A percentile compares a stretch with the other conserved stretches of the same genome.
Conservation (phyloP, 306 rosid genomes). For the Prunus fruticosa region DNA sequence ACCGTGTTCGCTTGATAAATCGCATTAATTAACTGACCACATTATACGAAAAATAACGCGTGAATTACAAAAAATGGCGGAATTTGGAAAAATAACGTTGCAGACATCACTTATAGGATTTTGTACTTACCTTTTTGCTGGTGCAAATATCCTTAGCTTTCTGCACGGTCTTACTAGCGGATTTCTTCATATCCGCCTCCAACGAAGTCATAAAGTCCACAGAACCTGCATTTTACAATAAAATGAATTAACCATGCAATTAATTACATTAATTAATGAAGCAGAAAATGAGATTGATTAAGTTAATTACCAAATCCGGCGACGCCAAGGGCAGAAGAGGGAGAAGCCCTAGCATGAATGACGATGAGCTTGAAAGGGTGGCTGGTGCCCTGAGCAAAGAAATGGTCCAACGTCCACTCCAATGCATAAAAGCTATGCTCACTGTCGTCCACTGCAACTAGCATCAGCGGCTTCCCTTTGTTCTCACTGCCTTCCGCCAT, state of each 20-base stretch:
- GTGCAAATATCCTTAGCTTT: constrained; percentile 29
- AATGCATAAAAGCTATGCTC: constrained; percentile 39
- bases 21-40: neutral
- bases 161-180: constrained; percentile 1
- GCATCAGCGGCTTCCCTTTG: constrained; percentile 23
- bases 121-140: constrained; percentile 13
- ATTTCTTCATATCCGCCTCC: constrained; percentile 29
- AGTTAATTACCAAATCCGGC: constrained; percentile 21
- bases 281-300: too few species aligned
- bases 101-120: neutral
- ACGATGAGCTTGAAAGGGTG: constrained; percentile 28
- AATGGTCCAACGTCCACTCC: constrained; percentile 39
- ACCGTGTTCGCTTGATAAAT: neutral
- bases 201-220: constrained; percentile 12
- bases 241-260: neutral
- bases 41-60: neutral
- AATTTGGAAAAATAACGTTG: too few species aligned
- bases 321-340: constrained; percentile 22
- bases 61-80: too few species aligned
- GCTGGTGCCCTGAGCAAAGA: constrained; percentile 5
- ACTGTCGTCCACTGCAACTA: constrained; percentile 34
- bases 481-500: constrained; percentile 21
- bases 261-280: neutral
- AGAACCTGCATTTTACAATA: constrained; percentile 16
- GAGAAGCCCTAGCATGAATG: constrained; percentile 27